A percentile compares a stretch with the other conserved stretches of the same genome.
Evolutionary conservation across 2,329 filamentous ascomycete genomes (phyloP).

Genomic region (Sordariomycetes sp.): DNA sequence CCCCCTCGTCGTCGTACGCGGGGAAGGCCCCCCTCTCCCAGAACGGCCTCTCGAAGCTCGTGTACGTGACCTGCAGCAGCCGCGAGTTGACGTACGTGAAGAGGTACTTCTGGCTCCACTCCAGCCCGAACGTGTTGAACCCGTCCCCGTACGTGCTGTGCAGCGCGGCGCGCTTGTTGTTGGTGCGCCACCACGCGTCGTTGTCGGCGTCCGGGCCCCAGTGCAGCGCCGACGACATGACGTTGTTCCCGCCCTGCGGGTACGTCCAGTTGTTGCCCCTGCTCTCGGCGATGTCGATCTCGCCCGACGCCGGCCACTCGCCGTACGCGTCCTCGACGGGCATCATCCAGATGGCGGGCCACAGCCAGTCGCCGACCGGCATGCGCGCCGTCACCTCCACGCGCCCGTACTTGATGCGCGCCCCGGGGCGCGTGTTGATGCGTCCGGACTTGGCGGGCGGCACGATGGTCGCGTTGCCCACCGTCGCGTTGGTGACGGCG

Average conservation of each 20-base stretch:
- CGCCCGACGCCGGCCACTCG: conserved; percentile 66
- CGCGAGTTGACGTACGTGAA: conserved; percentile 80
- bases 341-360: conserved; percentile 90
- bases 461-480: conserved; percentile 60
- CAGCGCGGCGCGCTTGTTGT: conserved; percentile 63
- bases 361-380: conserved; percentile 74
- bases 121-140: conserved; percentile 71
- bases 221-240: conserved; percentile 68
- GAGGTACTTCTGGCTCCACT: conserved; percentile 82
- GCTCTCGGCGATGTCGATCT: conserved; percentile 74
- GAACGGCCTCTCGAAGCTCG: conserved; percentile 58
- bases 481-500: conserved; percentile 60
- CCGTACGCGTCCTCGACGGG: conserved; percentile 64
- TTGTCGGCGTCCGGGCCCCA: conserved; percentile 66
- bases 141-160: conserved; percentile 61
- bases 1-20: conserved; percentile 52
- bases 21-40: conserved; percentile 63
- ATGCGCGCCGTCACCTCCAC: conserved; percentile 71
- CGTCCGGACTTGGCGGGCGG: conserved; percentile 70
- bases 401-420: conserved; percentile 67
- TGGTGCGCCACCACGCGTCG: conserved; percentile 77
- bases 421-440: conserved; percentile 62
- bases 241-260: conserved; percentile 67
- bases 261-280: conserved; percentile 78
- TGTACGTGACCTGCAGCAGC: conserved; percentile 71